Conservation (phyloP, 73 alveolate genomes). For the Paramecium primaurelia region DNA sequence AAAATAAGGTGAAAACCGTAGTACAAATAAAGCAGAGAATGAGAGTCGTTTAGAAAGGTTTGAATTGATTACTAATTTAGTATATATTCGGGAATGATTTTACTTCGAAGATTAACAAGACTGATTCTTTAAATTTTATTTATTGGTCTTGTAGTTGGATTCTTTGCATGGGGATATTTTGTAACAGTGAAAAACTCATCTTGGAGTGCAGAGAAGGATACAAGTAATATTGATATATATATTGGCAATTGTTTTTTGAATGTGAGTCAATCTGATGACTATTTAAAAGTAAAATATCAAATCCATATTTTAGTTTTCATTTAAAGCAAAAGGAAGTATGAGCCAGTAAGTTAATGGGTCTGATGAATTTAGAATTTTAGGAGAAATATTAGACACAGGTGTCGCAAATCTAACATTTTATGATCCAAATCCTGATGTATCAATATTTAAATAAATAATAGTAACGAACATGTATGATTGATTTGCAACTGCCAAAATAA, state of each 20-base stretch:
- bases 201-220: not conserved
- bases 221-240: not conserved
- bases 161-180: conserved; percentile 15
- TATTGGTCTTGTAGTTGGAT: not conserved
- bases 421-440: not conserved
- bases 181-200: conserved; percentile 22
- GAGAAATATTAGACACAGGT: not conserved
- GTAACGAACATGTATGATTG: not conserved
- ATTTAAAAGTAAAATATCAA: not conserved
- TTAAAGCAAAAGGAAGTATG: not conserved
- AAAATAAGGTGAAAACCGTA: not conserved
- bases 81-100: not conserved
- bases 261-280: not conserved
- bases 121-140: not conserved
- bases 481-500: not conserved
- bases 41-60: not conserved
- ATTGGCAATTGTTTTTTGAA: conserved; percentile 6
- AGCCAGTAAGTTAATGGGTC: not conserved
- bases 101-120: conserved; percentile 10
- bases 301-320: not conserved
- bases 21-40: not conserved
- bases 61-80: not conserved
- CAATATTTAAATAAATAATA: not conserved
- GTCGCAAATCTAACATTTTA: conserved; percentile 2
- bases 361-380: not conserved